These are phyloP conservation scores for Viola pubescens DNA, from an alignment of 441 rosid genomes.

Conservation along the genomic window DNA sequence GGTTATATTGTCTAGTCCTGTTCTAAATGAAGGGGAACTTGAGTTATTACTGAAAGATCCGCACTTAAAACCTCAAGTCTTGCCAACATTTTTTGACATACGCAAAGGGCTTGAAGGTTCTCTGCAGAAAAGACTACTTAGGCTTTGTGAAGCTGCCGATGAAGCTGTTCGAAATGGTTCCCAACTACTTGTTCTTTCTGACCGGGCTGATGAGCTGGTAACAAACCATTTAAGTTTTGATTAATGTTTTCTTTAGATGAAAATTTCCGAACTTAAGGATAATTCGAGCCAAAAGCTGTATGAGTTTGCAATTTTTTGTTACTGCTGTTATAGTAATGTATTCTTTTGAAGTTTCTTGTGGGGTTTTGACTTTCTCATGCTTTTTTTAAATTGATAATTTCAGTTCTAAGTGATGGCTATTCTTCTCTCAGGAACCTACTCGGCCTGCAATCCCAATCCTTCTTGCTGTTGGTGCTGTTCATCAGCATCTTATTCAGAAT, in stretches of 20 bases:
- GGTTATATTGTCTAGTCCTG: constrained; percentile 85
- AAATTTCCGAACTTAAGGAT: neutral
- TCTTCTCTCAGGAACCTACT: constrained; percentile 64
- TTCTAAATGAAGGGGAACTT: constrained; percentile 83
- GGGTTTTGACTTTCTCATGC: neutral
- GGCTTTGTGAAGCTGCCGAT: constrained; percentile 95
- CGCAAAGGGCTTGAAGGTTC: constrained; percentile 89
- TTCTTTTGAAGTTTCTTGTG: constrained; percentile 1
- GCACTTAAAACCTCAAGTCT: constrained; percentile 53
- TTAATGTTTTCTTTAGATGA: neutral
- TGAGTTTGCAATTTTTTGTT: neutral
- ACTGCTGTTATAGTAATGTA: neutral
- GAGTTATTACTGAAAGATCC: constrained; percentile 75
- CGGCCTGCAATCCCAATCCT: constrained; percentile 88
- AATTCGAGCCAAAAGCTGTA: too few relatives aligned
- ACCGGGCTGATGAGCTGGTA: constrained; percentile 76
- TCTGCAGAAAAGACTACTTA: constrained; percentile 53
- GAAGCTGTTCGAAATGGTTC: constrained; percentile 98
- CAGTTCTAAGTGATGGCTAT: constrained; percentile 13
- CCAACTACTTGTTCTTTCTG: constrained; percentile 89
- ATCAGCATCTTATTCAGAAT: constrained; percentile 98
- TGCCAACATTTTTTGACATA: constrained; percentile 82
- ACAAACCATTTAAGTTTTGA: constrained; percentile 4
- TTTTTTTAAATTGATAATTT: constrained; percentile 7
- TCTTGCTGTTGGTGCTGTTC: constrained; percentile 97